A percentile compares a stretch with the other conserved stretches of the same genome.
Conservation (phyloP, 2,329 filamentous ascomycete genomes). For the Microcyclospora pomicola region DNA sequence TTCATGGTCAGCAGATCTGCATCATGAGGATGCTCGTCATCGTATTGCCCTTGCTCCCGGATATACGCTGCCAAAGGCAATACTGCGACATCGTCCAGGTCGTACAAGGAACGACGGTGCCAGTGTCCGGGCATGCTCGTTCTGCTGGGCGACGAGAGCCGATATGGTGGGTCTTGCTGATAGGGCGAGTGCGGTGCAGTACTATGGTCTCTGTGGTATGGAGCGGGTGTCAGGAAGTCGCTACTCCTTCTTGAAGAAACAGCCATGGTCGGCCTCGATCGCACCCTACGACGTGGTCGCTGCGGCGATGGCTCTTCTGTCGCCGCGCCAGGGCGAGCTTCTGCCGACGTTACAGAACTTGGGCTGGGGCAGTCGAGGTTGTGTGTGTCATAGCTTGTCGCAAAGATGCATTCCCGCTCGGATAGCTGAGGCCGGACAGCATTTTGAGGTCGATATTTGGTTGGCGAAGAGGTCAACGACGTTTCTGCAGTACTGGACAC, state of each 20-base stretch:
- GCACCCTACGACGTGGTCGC: no score
- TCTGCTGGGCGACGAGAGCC: conserved; percentile 2
- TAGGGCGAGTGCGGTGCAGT: conserved; percentile 3
- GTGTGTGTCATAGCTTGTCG: conserved; percentile 44
- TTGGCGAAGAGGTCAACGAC: not conserved
- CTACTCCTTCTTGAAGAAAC: conserved; percentile 7
- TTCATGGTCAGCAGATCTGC: not conserved
- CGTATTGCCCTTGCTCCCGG: conserved; percentile 1
- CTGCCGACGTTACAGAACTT: conserved; percentile 1
- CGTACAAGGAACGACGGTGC: conserved; percentile 20
- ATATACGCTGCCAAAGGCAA: conserved; percentile 3
- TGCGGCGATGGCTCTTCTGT: conserved; percentile 1
- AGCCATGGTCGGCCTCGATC: conserved; percentile 4
- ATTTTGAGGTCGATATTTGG: conserved; percentile 11
- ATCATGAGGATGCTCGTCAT: conserved; percentile 7
- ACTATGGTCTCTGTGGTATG: conserved; percentile 1
- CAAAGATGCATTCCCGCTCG: conserved; percentile 50
- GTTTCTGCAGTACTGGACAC: no score
- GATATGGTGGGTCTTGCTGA: not conserved
- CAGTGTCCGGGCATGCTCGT: conserved; percentile 14
- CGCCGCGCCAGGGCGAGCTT: not conserved
- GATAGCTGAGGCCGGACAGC: conserved; percentile 39
- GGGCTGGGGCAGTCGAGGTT: conserved; percentile 32
- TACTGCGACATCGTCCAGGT: conserved; percentile 13
- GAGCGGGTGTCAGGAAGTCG: not conserved